Evolutionary conservation across 2,329 filamentous ascomycete genomes (phyloP), one percentile per base, ranked within the genome.

Genomic region (Fusarium sarcochroum): DNA sequence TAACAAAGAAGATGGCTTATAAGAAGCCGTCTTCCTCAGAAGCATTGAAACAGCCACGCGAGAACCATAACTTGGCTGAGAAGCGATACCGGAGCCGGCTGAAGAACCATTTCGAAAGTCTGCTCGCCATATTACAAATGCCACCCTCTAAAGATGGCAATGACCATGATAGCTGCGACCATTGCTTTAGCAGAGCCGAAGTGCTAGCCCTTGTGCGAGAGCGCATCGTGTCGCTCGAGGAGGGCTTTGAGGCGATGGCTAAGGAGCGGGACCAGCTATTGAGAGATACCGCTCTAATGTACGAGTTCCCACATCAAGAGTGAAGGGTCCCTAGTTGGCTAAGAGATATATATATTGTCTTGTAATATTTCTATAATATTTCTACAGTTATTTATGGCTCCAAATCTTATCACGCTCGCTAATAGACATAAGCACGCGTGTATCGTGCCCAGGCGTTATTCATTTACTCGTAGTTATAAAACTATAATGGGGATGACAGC

Each of bases 201-300:
- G 44, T 46, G 27, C 44, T 46, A 46, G 44, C 17, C 44, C 11
- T 21, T 34, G 44, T 27, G 44, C 44, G 44, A 46, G 44, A 46
- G 20, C 44, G 44, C 27, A 46, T 46, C 21, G 27, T 46, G 18
- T 46, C 44, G 27, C 44, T 46, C 44, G 44, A 46, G 44, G 44
- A 46, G 21, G 44, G 44, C 44, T 34, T 46, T 46, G 44, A 46
- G 27, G 44, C 27, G 44, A 46, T 46, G 44, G 44, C 44, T 46
- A 46, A 46, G 21, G 44, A 46, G 44, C 44, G 44, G 44, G 44
- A 46, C 44, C 44, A 46, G 44, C 44, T 46, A 34, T 15, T 20
- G 44, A 34, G 18, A 34, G 25, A 46, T 46, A 34, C 34, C 11
- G 44, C 27, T 34, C 17, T 46, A 13, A 21, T 46, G 25, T 20